Conservation (phyloP, 2,329 filamentous ascomycete species). For the Setomelanomma holmii region DNA sequence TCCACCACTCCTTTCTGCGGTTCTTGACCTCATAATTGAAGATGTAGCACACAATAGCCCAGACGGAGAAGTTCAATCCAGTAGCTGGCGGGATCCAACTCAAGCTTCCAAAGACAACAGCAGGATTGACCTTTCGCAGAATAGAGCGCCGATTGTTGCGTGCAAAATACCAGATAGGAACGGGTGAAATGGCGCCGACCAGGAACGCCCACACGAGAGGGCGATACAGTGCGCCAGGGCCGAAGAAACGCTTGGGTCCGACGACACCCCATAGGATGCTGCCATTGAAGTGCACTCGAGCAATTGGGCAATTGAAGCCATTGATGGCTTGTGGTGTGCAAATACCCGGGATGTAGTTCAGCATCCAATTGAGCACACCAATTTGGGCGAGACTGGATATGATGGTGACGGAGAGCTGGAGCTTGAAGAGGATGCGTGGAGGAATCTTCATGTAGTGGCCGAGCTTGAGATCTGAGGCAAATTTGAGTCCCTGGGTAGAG, state of each 20-base stretch:
- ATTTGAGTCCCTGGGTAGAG: constrained; percentile 87
- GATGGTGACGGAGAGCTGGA: constrained; percentile 77
- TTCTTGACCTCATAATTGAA: constrained; percentile 81
- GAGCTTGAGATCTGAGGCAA: constrained; percentile 84
- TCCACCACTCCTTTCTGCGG: constrained; percentile 79
- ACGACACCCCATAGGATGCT: constrained; percentile 91
- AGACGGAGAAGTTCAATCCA: constrained; percentile 86
- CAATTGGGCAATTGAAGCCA: constrained; percentile 86
- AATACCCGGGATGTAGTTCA: constrained; percentile 75
- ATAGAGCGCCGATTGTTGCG: constrained; percentile 65
- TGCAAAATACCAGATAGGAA: constrained; percentile 76
- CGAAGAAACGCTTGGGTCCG: constrained; percentile 83
- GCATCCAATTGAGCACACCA: constrained; percentile 89
- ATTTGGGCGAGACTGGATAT: constrained; percentile 84
- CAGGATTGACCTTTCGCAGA: constrained; percentile 79
- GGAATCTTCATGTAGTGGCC: constrained; percentile 90
- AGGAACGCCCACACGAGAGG: constrained; percentile 83
- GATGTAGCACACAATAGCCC: constrained; percentile 82
- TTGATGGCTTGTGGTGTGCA: constrained; percentile 83
- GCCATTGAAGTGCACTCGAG: constrained; percentile 88
- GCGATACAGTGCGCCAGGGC: constrained; percentile 74
- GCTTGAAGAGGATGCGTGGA: constrained; percentile 77
- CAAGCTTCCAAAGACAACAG: constrained; percentile 82
- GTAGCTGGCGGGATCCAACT: constrained; percentile 85
- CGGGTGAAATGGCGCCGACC: constrained; percentile 75